phyloP scores from a whole-genome alignment of 106 monocot genomes.

The Apostasia shenzhenica region DNA sequence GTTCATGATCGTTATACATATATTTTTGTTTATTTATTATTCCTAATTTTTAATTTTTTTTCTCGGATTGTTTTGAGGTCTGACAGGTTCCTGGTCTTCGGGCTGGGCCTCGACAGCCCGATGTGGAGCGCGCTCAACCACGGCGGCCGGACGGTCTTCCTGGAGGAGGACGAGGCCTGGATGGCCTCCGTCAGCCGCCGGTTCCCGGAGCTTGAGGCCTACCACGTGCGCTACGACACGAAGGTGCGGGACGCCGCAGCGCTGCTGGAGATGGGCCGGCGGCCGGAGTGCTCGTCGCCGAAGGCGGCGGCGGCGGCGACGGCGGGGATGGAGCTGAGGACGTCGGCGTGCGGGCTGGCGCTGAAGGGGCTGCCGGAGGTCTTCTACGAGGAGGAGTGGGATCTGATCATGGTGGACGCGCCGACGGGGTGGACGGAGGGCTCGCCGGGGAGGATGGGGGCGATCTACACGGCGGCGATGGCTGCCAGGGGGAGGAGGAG shows the following conservation, averaged over 20 bases:
- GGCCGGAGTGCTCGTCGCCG: conserved; percentile 18
- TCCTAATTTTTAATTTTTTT: too few species aligned
- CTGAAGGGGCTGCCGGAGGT: conserved; percentile 32
- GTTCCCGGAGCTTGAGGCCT: conserved; percentile 23
- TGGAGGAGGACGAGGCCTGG: conserved; percentile 61
- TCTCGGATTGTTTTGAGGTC: too few species aligned
- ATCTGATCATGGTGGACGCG: conserved; percentile 67
- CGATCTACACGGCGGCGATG: conserved; percentile 57
- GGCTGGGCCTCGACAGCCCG: conserved; percentile 58
- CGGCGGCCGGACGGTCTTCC: conserved; percentile 61
- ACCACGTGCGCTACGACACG: conserved; percentile 46
- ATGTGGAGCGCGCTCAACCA: conserved; percentile 66
- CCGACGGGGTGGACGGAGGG: conserved; percentile 39
- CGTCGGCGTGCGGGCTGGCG: conserved; percentile 28
- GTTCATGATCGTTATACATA: too few species aligned
- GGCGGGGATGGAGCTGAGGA: background rate
- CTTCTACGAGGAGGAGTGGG: conserved; percentile 44
- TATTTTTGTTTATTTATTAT: too few species aligned
- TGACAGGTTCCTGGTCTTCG: conserved; percentile 53
- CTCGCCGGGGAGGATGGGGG: conserved; percentile 64
- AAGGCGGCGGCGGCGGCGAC: background rate
- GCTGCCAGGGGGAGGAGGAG: conserved; percentile 38
- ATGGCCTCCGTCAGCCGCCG: conserved; percentile 18
- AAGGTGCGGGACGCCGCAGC: conserved; percentile 34
- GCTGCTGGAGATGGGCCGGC: conserved; percentile 18